Evolutionary conservation across 495 filamentous ascomycete genomes (phyloP).

Genomic region (Eremomyces bilateralis): DNA sequence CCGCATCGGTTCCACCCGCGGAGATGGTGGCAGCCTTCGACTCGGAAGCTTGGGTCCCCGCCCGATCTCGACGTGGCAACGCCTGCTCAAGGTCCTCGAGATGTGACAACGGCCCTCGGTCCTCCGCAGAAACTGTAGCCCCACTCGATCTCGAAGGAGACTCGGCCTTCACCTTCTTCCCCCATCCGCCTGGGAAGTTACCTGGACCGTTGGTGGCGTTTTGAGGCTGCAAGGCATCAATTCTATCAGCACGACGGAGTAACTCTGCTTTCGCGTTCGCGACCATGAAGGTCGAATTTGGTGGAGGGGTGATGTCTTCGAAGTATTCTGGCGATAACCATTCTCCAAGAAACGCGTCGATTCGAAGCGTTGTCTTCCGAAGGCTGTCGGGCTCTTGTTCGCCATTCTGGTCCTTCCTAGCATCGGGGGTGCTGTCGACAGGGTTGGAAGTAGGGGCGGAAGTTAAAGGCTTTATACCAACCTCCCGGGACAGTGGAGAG

Average conservation of each 20-base stretch:
- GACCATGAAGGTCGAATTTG: constrained; percentile 66
- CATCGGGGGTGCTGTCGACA: too few relatives aligned
- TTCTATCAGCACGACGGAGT: constrained; percentile 43
- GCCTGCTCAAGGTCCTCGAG: constrained; percentile 1
- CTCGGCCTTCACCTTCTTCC: constrained; percentile 14
- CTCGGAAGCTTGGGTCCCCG: neutral
- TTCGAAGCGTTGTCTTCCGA: constrained; percentile 40
- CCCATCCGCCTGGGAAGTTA: constrained; percentile 43
- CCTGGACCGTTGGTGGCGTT: constrained; percentile 10
- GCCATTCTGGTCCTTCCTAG: too few relatives aligned
- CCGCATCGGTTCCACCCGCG: neutral
- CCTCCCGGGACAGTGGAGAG: neutral
- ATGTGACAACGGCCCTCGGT: constrained; percentile 1
- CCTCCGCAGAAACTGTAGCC: neutral
- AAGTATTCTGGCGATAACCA: constrained; percentile 91
- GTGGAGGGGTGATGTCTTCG: constrained; percentile 75
- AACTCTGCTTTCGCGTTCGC: constrained; percentile 70
- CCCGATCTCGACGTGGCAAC: neutral
- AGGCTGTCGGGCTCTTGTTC: constrained; percentile 8
- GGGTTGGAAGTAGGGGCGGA: too few relatives aligned
- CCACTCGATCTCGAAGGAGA: neutral
- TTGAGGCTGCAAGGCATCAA: constrained; percentile 10
- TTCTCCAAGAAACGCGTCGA: constrained; percentile 87
- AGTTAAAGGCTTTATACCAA: too few relatives aligned
- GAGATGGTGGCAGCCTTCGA: neutral